A percentile compares a stretch with the other conserved stretches of the same genome.
phyloP scores from a whole-genome alignment of 176 grass and related monocot species.

The Oryza rufipogon region DNA sequence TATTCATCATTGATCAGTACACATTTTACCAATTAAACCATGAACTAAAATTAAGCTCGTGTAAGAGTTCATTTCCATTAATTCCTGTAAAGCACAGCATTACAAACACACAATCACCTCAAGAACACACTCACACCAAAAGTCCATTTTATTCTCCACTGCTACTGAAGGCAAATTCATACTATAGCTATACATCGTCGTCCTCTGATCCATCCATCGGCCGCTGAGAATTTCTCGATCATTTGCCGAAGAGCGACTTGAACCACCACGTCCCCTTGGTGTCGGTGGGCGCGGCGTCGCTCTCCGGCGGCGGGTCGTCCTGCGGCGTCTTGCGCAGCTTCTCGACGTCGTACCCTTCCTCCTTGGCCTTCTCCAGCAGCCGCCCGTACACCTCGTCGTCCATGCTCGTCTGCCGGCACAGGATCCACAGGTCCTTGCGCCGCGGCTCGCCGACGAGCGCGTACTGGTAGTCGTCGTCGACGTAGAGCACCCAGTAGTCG shows the following conservation, averaged over 20 bases:
- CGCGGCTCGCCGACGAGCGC: slow-evolving; percentile 77
- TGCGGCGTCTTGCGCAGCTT: slow-evolving; percentile 67
- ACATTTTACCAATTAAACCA: not conserved
- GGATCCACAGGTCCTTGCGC: slow-evolving; percentile 62
- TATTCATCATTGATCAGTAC: not conserved
- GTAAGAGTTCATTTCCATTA: not conserved
- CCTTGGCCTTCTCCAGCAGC: slow-evolving; percentile 59
- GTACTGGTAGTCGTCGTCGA: slow-evolving; percentile 74
- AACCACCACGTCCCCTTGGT: slow-evolving; percentile 67
- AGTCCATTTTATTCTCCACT: not conserved
- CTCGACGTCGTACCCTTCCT: slow-evolving; percentile 56
- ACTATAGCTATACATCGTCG: no score
- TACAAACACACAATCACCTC: not conserved
- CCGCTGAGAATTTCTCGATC: not conserved
- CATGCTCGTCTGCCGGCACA: slow-evolving; percentile 60
- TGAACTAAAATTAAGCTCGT: not conserved
- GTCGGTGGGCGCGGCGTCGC: slow-evolving; percentile 52
- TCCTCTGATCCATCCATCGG: not conserved
- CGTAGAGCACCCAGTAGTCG: slow-evolving; percentile 90
- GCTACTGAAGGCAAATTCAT: not conserved
- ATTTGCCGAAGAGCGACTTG: slow-evolving; percentile 77
- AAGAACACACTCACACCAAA: not conserved
- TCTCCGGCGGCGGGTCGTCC: slow-evolving; percentile 61
- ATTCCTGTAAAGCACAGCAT: not conserved
- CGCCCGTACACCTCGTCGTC: slow-evolving; percentile 73